Conservation (phyloP, 2,329 filamentous ascomycete genomes). For the Fusarium nematophilum region DNA sequence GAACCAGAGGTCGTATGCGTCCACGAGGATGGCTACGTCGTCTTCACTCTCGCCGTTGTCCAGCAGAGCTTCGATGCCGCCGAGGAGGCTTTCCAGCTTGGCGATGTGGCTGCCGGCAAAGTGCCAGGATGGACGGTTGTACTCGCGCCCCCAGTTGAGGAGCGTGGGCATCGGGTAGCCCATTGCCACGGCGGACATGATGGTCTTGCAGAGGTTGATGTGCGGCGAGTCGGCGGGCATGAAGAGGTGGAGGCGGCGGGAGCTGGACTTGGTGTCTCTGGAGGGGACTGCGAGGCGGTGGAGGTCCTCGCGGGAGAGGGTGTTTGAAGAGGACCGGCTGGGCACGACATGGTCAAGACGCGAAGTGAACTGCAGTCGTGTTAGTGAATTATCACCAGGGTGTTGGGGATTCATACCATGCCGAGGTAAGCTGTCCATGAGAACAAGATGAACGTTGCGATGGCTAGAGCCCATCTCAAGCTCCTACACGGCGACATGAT, state of each 20-base stretch:
- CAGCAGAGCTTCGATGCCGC: constrained; percentile 46
- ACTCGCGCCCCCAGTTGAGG: constrained; percentile 53
- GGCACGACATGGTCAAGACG: not conserved
- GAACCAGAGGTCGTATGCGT: constrained; percentile 55
- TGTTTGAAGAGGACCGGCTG: not conserved
- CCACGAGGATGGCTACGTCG: constrained; percentile 51
- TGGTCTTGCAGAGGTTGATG: constrained; percentile 53
- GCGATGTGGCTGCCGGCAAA: constrained; percentile 53
- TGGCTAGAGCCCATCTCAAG: constrained; percentile 6
- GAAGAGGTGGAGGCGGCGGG: constrained; percentile 50
- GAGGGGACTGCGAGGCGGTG: constrained; percentile 16
- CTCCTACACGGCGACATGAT: constrained; percentile 2
- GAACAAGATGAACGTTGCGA: constrained; percentile 12
- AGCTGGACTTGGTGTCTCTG: not conserved
- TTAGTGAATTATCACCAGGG: not conserved
- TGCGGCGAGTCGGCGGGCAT: constrained; percentile 52
- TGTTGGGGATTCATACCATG: not conserved
- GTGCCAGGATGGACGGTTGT: constrained; percentile 52
- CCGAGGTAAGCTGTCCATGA: constrained; percentile 13
- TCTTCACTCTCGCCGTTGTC: constrained; percentile 40
- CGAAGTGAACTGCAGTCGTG: constrained; percentile 21
- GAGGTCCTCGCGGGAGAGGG: constrained; percentile 24
- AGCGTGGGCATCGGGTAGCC: constrained; percentile 53
- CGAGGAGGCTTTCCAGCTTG: constrained; percentile 50
- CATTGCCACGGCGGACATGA: constrained; percentile 52